Conservation (phyloP, 1,139 yeast genomes). For the Geotrichum australiense region DNA sequence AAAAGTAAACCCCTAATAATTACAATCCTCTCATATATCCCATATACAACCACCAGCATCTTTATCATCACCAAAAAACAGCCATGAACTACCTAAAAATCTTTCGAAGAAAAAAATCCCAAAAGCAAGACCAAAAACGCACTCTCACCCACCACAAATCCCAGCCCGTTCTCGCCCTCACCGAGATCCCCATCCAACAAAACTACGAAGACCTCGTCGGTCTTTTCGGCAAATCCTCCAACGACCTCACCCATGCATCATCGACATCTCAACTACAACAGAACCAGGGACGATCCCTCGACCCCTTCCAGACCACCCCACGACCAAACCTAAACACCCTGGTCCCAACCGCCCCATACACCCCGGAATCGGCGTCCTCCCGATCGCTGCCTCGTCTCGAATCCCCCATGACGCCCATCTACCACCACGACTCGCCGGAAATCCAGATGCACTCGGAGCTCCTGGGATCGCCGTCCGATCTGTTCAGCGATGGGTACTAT, state of each 20-base stretch:
- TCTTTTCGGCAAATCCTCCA: not conserved
- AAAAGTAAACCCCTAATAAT: too few relatives aligned
- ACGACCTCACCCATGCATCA: not conserved
- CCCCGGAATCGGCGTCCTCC: not conserved
- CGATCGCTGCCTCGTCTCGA: not conserved
- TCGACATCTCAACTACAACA: too few relatives aligned
- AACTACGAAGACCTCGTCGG: conserved; percentile 2
- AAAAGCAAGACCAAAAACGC: too few relatives aligned
- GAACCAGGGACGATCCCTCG: not conserved
- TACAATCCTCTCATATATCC: too few relatives aligned
- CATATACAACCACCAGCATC: too few relatives aligned
- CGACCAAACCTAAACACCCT: not conserved
- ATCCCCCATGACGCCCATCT: conserved; percentile 1
- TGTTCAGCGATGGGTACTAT: too few relatives aligned
- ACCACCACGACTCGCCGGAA: not conserved
- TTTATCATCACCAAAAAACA: too few relatives aligned
- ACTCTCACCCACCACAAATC: too few relatives aligned
- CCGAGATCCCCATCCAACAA: conserved; percentile 1
- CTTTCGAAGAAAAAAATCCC: too few relatives aligned
- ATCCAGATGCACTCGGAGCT: not conserved
- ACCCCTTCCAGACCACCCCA: not conserved
- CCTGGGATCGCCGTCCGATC: too few relatives aligned
- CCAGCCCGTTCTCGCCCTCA: not conserved
- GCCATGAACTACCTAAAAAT: too few relatives aligned
- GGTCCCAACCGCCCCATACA: not conserved